phyloP scores from a whole-genome alignment of 2,329 filamentous ascomycete species.

The Daldinia sp. region DNA sequence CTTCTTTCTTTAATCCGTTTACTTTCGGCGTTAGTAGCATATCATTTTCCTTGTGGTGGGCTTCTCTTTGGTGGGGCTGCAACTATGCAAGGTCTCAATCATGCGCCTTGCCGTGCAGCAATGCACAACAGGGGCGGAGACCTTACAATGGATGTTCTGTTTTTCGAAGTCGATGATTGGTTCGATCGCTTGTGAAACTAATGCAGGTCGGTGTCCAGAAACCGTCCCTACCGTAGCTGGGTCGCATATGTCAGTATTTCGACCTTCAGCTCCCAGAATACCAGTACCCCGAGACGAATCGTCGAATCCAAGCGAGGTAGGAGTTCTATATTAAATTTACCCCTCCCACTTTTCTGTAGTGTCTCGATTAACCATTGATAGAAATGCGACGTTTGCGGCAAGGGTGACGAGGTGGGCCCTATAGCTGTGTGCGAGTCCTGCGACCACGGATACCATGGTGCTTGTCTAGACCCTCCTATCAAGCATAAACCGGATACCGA shows the following conservation, averaged over 20 bases:
- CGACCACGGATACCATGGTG: constrained; percentile 86
- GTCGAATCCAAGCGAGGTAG: constrained; percentile 59
- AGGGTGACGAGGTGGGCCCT: constrained; percentile 76
- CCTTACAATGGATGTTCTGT: constrained; percentile 15
- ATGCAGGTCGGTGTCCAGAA: constrained; percentile 59
- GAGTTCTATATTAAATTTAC: constrained; percentile 18
- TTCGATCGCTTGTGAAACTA: constrained; percentile 49
- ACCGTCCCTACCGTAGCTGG: constrained; percentile 87
- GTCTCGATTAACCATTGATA: constrained; percentile 52
- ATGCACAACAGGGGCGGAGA: constrained; percentile 28
- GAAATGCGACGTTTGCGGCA: constrained; percentile 90
- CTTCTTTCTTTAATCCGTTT: not conserved
- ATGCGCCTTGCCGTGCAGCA: constrained; percentile 38
- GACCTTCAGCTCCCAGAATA: constrained; percentile 79
- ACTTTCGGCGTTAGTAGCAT: not conserved
- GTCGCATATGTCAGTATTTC: constrained; percentile 95
- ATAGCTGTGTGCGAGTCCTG: constrained; percentile 91
- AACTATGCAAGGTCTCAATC: constrained; percentile 36
- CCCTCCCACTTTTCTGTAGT: not conserved
- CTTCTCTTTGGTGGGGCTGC: constrained; percentile 24
- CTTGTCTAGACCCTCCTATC: constrained; percentile 88
- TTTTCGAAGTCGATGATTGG: constrained; percentile 45
- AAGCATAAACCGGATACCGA: constrained; percentile 83
- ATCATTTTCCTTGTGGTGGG: constrained; percentile 14
- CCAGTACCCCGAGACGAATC: constrained; percentile 68